A percentile compares a stretch with the other conserved stretches of the same genome.
Conservation (phyloP, 495 filamentous ascomycete genomes). For the Talaromyces nanjingensis region DNA sequence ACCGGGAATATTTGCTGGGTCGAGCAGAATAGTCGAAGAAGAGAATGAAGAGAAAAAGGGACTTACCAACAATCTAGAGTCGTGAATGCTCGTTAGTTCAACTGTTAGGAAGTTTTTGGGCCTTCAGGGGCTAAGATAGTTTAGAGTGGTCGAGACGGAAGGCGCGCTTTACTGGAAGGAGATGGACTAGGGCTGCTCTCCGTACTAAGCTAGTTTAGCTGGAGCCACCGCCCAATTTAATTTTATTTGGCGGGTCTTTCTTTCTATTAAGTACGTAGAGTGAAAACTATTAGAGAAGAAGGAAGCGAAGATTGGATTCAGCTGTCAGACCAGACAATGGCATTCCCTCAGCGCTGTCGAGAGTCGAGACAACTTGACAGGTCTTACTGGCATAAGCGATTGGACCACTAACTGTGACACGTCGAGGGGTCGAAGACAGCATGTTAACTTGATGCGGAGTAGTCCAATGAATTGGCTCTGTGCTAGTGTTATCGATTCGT, state of each 20-base stretch:
- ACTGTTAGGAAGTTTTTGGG: neutral
- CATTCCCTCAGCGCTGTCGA: neutral
- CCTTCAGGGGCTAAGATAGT: neutral
- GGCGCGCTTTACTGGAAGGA: slow-evolving; percentile 1
- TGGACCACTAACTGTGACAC: neutral
- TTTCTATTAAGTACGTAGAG: too few relatives aligned
- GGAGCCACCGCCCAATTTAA: neutral
- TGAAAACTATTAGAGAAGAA: too few relatives aligned
- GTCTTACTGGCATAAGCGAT: neutral
- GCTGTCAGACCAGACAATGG: neutral
- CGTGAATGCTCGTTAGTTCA: neutral
- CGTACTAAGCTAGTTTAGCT: neutral
- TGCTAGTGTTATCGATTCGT: neutral
- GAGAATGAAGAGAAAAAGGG: neutral
- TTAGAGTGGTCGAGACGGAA: neutral
- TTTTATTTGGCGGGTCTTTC: neutral
- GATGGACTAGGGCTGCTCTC: neutral
- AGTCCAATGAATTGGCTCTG: neutral
- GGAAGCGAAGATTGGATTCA: too few relatives aligned
- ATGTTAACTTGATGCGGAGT: neutral
- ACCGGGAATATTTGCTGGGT: neutral
- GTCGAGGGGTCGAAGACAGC: neutral
- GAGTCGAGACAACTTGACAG: neutral
- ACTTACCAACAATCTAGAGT: neutral
- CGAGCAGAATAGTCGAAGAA: neutral